phyloP scores from a whole-genome alignment of 495 filamentous ascomycete species.

The Alectoria sarmentosa region DNA sequence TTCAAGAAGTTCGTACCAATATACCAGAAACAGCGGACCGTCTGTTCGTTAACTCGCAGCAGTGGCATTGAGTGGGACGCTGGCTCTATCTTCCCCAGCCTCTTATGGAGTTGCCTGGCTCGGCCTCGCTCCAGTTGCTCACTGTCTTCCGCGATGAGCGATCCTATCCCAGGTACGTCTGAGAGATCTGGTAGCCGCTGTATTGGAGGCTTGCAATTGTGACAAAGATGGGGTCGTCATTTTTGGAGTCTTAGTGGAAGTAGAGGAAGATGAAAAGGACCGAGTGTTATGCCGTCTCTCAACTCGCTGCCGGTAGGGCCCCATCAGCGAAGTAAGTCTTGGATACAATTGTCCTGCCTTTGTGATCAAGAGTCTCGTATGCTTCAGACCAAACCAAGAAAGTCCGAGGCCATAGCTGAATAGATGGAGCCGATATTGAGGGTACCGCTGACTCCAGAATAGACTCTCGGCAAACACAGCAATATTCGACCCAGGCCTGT shows the following conservation, averaged over 20 bases:
- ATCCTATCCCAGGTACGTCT: background rate
- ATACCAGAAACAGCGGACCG: background rate
- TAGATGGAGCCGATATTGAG: background rate
- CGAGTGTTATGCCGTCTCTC: background rate
- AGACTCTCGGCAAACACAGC: background rate
- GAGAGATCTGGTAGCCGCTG: too few relatives aligned
- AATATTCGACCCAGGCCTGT: background rate
- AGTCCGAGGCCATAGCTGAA: background rate
- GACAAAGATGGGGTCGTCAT: background rate
- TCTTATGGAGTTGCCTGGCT: background rate
- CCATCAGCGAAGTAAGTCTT: background rate
- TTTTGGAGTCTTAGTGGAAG: background rate
- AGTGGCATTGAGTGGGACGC: background rate
- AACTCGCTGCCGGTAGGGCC: background rate
- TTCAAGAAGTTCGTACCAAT: background rate
- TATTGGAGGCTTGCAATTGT: too few relatives aligned
- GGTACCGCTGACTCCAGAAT: background rate
- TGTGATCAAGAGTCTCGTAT: background rate
- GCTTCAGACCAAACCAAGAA: background rate
- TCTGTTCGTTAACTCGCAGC: too few relatives aligned
- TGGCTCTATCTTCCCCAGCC: background rate
- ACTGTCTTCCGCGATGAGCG: background rate
- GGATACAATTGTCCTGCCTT: background rate
- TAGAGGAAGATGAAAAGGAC: background rate
- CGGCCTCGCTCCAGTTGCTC: background rate